Evolutionary conservation across 306 rosid species (phyloP).

Genomic region (Neltuma alba): DNA sequence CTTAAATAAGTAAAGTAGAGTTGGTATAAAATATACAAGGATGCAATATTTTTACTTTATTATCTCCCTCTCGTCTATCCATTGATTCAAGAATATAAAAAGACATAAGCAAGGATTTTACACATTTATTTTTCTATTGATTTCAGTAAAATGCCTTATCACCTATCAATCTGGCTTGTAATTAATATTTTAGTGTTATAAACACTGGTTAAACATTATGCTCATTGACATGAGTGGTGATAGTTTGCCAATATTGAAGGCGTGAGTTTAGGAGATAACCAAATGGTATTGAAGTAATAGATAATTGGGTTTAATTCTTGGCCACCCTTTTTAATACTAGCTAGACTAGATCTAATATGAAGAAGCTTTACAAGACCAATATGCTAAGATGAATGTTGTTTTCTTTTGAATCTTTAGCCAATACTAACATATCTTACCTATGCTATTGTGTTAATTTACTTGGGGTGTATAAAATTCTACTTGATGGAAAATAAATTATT

Average conservation of each 20-base stretch:
- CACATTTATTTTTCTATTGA: background rate
- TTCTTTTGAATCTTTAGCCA: conserved; percentile 2
- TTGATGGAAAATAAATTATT: conserved; percentile 25
- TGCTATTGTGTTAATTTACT: background rate
- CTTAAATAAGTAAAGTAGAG: background rate
- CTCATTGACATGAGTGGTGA: too few relatives aligned
- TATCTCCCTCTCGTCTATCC: background rate
- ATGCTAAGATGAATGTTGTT: background rate
- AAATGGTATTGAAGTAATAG: background rate
- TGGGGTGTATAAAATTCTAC: background rate
- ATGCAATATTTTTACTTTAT: background rate
- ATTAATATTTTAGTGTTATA: background rate
- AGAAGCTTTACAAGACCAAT: background rate
- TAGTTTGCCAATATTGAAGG: background rate
- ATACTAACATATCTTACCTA: conserved; percentile 7
- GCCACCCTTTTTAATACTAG: background rate
- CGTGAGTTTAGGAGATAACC: background rate
- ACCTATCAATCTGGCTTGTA: background rate
- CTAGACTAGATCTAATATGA: background rate
- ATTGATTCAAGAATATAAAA: background rate
- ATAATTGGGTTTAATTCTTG: background rate
- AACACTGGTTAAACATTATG: background rate
- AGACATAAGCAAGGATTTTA: background rate
- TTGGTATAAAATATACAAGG: background rate
- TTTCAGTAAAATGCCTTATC: background rate